Evolutionary conservation across 2,329 filamentous ascomycete genomes (phyloP), one percentile per base, ranked within the genome.

Genomic region (Venturiaceae sp.): DNA sequence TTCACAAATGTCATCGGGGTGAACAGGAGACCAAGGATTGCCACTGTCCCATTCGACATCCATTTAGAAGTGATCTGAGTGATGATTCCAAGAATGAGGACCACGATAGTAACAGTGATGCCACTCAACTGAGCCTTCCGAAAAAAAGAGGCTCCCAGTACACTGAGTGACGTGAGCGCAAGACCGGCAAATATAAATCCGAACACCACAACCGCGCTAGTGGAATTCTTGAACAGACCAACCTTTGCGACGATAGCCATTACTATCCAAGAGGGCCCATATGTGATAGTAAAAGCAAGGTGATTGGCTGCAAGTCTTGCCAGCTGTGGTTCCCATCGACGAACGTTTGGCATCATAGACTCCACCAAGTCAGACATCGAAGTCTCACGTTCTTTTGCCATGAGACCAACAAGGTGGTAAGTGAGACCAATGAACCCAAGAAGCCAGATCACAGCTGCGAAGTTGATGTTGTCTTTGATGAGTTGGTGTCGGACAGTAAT

Each of bases 341-440:
- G 79, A 58, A 80, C 79, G 58, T 88, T 88, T 0, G 89, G 86
- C 78, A 94, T 92, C 90, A 95, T 96, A 58, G 90, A 87, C 71
- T 96, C 92, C 44, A 96, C 83, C 30, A 96, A 77, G 62, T 91
- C 88, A 5, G 88, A 89, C 81, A 96, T 94, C 60, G 91, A 91
- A 16, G 84, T 78, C 74, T 96, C 92, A 58, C 92, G 80, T 72
- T 96, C 92, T 1, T 85, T 84, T 7, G 92, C 91, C 68, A 95
- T 85, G 65, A 92, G 84, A 8, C 92, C 92, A 0, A 90, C 90
- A 59, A 95, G 77, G 66, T 96, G 91, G 69, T 96, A 96, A 37
- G 86, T 86, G 28, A 96, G 81, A 58, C 89, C 90, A 50, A 94
- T 84, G 58, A 94, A 80, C 23, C 85, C 86, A 54, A 91, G 83